Percentiles rank a stretch among this genome's conserved stretches.
Evolutionary conservation across 768 basidiomycete species (phyloP).

Genomic region (Pleurotus giganteus): DNA sequence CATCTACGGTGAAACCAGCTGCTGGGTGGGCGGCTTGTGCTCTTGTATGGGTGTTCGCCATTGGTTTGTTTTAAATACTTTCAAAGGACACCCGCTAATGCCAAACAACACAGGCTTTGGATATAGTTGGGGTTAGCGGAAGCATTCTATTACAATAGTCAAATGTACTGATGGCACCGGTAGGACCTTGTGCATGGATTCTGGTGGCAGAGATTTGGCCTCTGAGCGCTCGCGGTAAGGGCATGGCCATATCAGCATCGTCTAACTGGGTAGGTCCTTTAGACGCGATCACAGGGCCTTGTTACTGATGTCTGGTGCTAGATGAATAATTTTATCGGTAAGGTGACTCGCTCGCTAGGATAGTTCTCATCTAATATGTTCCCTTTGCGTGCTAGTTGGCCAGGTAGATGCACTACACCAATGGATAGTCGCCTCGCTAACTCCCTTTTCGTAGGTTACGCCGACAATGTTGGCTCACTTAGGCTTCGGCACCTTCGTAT

Average conservation of each 20-base stretch:
- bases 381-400: constrained; percentile 38
- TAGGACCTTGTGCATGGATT: constrained; percentile 73
- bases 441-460: constrained; percentile 42
- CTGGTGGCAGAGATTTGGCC: constrained; percentile 76
- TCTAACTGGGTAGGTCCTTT: constrained; percentile 61
- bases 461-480: constrained; percentile 69
- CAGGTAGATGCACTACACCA: constrained; percentile 29
- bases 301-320: constrained; percentile 18
- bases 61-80: constrained; percentile 36
- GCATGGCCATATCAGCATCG: constrained; percentile 70
- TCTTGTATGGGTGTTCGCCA: constrained; percentile 74
- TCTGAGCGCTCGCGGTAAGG: constrained; percentile 70
- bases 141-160: too few relatives aligned
- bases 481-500: constrained; percentile 70
- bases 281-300: neutral
- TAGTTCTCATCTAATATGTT: neutral
- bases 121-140: constrained; percentile 65
- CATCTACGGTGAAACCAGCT: constrained; percentile 25
- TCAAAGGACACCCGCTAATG: neutral
- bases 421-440: neutral
- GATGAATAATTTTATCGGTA: constrained; percentile 80
- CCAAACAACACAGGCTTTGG: constrained; percentile 48
- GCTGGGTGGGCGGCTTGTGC: constrained; percentile 75
- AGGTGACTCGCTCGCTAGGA: constrained; percentile 12
- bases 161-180: neutral